Evolutionary conservation across 805 yeast species (phyloP), one percentile per base, ranked within the genome.

Genomic region (Candida khao-thaluensis): DNA sequence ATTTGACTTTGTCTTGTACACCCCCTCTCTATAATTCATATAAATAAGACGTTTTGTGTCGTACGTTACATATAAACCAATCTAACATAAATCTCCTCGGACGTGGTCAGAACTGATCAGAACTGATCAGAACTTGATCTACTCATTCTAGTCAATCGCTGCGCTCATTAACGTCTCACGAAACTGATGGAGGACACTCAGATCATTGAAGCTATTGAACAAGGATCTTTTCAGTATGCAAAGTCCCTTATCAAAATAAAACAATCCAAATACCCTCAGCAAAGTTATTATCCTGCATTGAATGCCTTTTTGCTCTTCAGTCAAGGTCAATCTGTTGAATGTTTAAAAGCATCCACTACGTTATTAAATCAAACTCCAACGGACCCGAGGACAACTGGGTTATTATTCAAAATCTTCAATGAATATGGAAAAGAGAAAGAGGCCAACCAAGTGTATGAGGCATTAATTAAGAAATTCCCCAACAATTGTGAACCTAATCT

Each of bases 391-490:
- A 62, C 87, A 0, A 56, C 84, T 39, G 65, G 64, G 7, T 41
- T 79, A 4, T 56, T 83, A 33, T 68, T 67, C 35, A 61, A 60
- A 1, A 66, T 78, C 17, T 79, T 76, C 51, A 47, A 57, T 3
- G 56, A 61, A 12, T 54, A 64, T n/a, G 68, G 65, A 1, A 43
- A 48, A 17, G 49, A 47, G 12, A 44, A 42, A 11, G 78, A 76
- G 38, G 72, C 78, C 3, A 50, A 62, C 14, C 68, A 62, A 34
- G 69, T 77, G 0, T 82, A 74, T 52, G 88, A 81, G 44, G 72
- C 65, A 39, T 80, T 81, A 2, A 69, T 75, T 30, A 74, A 75
- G 52, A 77, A 74, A 52, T 79, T 76, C 47, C 81, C 83, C 3
- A 67, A 72, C 4, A 60, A 68, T 30, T 33, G 44, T 34, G 37